Base-by-base conservation (phyloP, 2,329 filamentous ascomycete species). In the Aspergillus tubingensis region DNA sequence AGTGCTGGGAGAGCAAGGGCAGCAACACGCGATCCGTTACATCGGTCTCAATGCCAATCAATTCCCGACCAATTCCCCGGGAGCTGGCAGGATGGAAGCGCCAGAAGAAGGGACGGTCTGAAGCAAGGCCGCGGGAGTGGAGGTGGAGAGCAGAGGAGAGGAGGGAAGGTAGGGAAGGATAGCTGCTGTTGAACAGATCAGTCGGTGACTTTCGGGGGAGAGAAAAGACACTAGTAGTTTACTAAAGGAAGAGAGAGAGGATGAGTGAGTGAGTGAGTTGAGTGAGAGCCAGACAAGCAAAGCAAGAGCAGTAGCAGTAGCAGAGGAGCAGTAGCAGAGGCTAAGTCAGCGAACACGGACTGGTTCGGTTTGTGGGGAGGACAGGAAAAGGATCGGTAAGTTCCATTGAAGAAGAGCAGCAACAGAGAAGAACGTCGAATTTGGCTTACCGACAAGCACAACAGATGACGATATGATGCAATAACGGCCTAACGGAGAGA, bases 11-110 rank as follows among this genome's bases (percentile, higher is more conserved):
- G 63, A 67, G 64, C 59, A 68, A 67, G 60, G 61, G 59, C 62
- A 63, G 61, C 59, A 56, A 64, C 59, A 64, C 63, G 62, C 63
- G 65, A 67, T 65, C 63, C 61, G 65, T 68, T 65, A 67, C 66
- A 68, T 68, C 62, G 62, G 65, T 63, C 62, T 66, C 62, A 57
- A 65, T 61, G 53, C 57, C 58, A 58, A 64, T 59, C 52, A 60
- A 62, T 55, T 64, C 38, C 54, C 50, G 53, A 51, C 52, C 60
- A 64, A 64, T 62, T 62, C 54, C 41, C 17, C 48, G 48, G 41
- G 57, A 30, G 44, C 27, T 36, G 38, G 41, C 50, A 58, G 43
- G 41, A 53, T 39, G 54, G 43, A 44, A 47, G 52, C 52, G 52
- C 43, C 52, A 30, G 52, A 30, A 11, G 15, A 17, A 54, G 39